A percentile compares a stretch with the other conserved stretches of the same genome.
These are phyloP conservation scores for Mucor plumbeus DNA, from an alignment of 371 early-diverging fungal species.

Conservation along the genomic window DNA sequence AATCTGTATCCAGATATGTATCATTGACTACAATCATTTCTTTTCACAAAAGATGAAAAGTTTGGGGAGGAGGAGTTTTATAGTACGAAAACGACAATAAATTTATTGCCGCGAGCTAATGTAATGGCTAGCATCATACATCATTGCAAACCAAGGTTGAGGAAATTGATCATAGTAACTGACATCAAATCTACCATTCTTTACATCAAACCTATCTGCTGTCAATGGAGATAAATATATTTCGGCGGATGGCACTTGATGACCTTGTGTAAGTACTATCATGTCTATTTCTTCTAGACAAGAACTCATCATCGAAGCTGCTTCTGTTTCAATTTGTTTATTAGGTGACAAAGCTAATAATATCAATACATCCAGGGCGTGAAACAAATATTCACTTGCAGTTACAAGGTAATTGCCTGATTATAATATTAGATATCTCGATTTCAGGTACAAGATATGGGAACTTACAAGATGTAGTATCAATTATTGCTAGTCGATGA, in stretches of 20 bases:
- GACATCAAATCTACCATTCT: not conserved
- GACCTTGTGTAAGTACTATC: not conserved
- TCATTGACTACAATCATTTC: too few relatives aligned
- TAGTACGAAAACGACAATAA: too few relatives aligned
- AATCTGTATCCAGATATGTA: too few relatives aligned
- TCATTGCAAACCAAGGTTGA: constrained; percentile 27
- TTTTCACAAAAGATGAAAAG: too few relatives aligned
- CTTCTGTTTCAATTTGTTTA: constrained; percentile 8
- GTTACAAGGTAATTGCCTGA: constrained; percentile 14
- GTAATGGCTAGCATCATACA: constrained; percentile 18
- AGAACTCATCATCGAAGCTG: not conserved
- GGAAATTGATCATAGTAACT: constrained; percentile 14
- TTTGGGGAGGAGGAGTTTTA: too few relatives aligned
- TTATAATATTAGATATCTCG: not conserved
- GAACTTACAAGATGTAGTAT: constrained; percentile 16
- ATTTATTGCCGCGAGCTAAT: too few relatives aligned
- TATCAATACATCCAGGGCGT: constrained; percentile 15
- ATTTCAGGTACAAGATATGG: not conserved
- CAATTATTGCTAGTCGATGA: not conserved
- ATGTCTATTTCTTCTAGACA: constrained; percentile 9
- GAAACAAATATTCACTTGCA: constrained; percentile 6
- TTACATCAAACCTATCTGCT: not conserved
- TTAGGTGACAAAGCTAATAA: constrained; percentile 3
- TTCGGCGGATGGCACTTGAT: not conserved
- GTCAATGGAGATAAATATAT: not conserved